A percentile compares a stretch with the other conserved stretches of the same genome.
These are phyloP conservation scores for Detonula confervacea DNA, from an alignment of 352 stramenopile genomes.

Conservation along the genomic window DNA sequence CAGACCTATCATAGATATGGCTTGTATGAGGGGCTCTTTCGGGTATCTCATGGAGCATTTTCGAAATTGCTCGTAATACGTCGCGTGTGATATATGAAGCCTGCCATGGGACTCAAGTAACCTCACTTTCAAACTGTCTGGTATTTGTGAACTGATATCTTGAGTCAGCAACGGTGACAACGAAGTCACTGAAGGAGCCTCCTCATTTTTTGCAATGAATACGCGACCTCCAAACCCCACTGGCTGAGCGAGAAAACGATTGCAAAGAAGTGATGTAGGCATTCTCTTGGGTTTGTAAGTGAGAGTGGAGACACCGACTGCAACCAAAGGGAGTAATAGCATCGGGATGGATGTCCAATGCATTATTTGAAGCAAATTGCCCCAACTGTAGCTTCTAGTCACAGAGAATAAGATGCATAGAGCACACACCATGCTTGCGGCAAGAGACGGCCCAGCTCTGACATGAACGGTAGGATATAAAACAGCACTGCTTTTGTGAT, in stretches of 20 bases:
- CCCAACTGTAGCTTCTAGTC: neutral
- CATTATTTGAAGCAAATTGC: neutral
- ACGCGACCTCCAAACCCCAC: conserved; percentile 32
- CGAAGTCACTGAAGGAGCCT: conserved; percentile 1
- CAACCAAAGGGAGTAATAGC: neutral
- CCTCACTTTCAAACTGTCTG: too few species aligned
- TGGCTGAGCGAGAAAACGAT: conserved; percentile 53
- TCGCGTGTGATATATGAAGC: conserved; percentile 5
- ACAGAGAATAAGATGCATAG: neutral
- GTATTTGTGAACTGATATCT: conserved; percentile 4
- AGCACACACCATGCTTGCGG: neutral
- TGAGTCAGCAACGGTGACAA: conserved; percentile 14
- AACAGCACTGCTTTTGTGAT: conserved; percentile 15
- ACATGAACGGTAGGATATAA: too few species aligned
- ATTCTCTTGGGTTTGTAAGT: conserved; percentile 1
- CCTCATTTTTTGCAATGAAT: conserved; percentile 33
- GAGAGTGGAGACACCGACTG: neutral
- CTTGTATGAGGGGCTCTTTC: neutral
- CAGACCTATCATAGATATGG: conserved; percentile 10
- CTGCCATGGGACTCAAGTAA: neutral
- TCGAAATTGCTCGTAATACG: conserved; percentile 14
- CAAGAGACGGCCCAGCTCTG: neutral
- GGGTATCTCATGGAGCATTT: conserved; percentile 14
- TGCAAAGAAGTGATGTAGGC: conserved; percentile 24
- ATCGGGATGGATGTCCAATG: neutral